These are phyloP conservation scores for Fomitopsis pinicola DNA, from an alignment of 1,284 basidiomycete species.

Conservation along the genomic window DNA sequence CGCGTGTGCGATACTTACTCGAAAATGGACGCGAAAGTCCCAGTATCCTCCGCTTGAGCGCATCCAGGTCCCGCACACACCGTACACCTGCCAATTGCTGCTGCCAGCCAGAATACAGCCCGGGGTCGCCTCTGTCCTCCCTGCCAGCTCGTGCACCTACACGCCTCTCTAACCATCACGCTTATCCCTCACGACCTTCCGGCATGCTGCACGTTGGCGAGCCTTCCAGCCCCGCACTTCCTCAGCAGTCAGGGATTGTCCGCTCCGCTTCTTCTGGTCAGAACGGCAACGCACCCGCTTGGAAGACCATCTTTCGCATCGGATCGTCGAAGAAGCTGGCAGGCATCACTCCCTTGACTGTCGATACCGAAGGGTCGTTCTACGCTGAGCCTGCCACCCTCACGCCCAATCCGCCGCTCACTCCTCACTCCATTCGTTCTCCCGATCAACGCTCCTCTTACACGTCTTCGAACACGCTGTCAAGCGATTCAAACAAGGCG, in stretches of 20 bases:
- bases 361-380: slow-evolving; percentile 33
- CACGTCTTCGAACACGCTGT: slow-evolving; percentile 67
- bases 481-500: slow-evolving; percentile 55
- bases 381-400: slow-evolving; percentile 29
- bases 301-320: slow-evolving; percentile 64
- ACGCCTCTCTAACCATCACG: neutral
- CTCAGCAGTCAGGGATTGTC: slow-evolving; percentile 13
- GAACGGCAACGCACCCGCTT: slow-evolving; percentile 27
- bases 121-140: neutral
- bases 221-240: slow-evolving; percentile 19
- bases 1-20: neutral
- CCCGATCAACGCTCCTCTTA: slow-evolving; percentile 61
- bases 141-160: neutral
- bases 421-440: slow-evolving; percentile 43
- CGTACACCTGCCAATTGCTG: neutral
- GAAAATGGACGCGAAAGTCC: neutral
- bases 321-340: slow-evolving; percentile 46
- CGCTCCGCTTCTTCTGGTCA: slow-evolving; percentile 16
- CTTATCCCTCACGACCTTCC: neutral
- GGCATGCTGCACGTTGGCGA: slow-evolving; percentile 10
- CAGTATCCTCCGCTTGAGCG: neutral
- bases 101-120: neutral
- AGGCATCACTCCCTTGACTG: slow-evolving; percentile 27
- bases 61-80: neutral
- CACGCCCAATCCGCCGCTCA: slow-evolving; percentile 43